A percentile compares a stretch with the other conserved stretches of the same genome.
These are phyloP conservation scores for Neurospora crassa DNA, from an alignment of 2,329 filamentous ascomycete species.

Conservation along the genomic window DNA sequence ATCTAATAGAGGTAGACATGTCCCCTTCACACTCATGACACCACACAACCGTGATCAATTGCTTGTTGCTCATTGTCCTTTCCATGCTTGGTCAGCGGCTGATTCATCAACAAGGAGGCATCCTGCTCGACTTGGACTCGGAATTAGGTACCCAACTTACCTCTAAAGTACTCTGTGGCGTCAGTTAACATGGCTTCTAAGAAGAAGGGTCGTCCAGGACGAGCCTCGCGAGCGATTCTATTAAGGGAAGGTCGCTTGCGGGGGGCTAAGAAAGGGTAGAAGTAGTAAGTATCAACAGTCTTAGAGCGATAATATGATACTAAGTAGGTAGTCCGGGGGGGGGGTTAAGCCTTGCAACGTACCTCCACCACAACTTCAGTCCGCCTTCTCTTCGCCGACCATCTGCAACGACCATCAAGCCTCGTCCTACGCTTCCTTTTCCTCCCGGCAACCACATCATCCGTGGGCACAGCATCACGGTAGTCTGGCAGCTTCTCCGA, in stretches of 20 bases:
- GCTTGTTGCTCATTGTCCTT: background rate
- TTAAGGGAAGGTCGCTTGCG: too few relatives aligned
- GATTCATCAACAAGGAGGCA: background rate
- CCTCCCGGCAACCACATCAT: background rate
- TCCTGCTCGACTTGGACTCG: background rate
- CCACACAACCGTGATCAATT: too few relatives aligned
- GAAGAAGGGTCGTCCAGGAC: rapidly evolving
- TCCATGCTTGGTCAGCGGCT: background rate
- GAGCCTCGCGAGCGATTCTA: background rate
- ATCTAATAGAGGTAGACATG: too few relatives aligned
- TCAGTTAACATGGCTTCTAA: background rate
- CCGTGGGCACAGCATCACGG: background rate
- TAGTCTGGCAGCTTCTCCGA: background rate
- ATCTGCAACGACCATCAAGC: background rate
- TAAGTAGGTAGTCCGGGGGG: background rate
- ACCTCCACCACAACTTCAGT: background rate
- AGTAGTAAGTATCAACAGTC: background rate
- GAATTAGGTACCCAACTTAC: background rate
- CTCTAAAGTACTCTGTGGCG: background rate
- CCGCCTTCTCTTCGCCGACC: background rate
- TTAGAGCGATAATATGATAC: background rate
- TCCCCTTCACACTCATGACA: too few relatives aligned
- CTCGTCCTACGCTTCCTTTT: background rate
- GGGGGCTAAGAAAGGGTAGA: background rate
- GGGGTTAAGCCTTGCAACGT: background rate